A percentile compares a stretch with the other conserved stretches of the same genome.
phyloP scores from a whole-genome alignment of 352 stramenopile genomes.

The Peronospora belbahrii region DNA sequence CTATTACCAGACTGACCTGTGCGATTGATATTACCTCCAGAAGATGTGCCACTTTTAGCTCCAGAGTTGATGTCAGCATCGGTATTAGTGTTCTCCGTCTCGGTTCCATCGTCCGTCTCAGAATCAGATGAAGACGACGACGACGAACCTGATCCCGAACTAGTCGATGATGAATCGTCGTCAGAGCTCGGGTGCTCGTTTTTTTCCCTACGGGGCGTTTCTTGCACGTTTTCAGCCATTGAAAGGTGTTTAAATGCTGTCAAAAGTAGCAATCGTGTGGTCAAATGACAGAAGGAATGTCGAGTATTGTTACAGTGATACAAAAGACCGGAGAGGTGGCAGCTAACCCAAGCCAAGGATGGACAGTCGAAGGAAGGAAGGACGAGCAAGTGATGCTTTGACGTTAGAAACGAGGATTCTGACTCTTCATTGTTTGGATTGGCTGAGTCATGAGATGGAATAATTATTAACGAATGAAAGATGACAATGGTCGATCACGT shows the following conservation, averaged over 20 bases:
- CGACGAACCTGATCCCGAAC: constrained; percentile 65
- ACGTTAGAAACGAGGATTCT: too few relatives aligned
- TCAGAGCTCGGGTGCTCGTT: constrained; percentile 59
- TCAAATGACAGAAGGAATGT: not conserved
- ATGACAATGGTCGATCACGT: not conserved
- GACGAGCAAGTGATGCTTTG: too few relatives aligned
- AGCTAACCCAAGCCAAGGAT: too few relatives aligned
- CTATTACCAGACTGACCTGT: constrained; percentile 7
- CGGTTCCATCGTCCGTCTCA: constrained; percentile 49
- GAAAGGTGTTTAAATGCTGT: too few relatives aligned
- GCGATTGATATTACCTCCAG: constrained; percentile 6
- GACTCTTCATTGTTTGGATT: constrained; percentile 12
- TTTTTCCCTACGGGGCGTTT: constrained; percentile 29
- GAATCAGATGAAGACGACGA: constrained; percentile 77
- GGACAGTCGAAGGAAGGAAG: too few relatives aligned
- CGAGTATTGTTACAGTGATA: too few relatives aligned
- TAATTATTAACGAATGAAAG: constrained; percentile 13
- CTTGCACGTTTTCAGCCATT: constrained; percentile 26
- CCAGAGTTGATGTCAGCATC: constrained; percentile 1
- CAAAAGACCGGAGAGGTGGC: too few relatives aligned
- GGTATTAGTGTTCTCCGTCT: constrained; percentile 11
- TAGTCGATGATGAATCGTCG: constrained; percentile 70
- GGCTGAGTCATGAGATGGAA: constrained; percentile 15
- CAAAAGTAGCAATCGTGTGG: not conserved
- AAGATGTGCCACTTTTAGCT: constrained; percentile 5